Base-by-base conservation (phyloP, 2,329 filamentous ascomycete genomes). In the Sporothrix protearum region DNA sequence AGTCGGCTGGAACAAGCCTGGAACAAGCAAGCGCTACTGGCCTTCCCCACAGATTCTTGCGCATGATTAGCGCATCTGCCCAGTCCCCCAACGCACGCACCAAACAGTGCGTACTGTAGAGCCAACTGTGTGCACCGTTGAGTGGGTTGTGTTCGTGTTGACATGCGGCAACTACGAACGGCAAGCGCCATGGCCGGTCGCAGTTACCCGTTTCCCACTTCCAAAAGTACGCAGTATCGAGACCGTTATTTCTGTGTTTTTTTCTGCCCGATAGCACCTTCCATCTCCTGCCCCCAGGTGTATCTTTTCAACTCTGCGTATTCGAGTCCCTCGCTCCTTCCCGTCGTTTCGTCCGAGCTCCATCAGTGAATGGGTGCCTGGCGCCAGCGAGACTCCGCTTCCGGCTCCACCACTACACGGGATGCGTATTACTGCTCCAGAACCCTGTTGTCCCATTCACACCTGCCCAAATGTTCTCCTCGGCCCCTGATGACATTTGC, bases 31-130 rank as follows among this genome's bases (percentile, higher is more conserved):
- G n/a, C 53, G 22, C 4, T 28, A 47, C 19, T 53, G 30, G 30
- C 10, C 39, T 68, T 51, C 64, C 64, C 64, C 64, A 53, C 64
- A 68, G n/a, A 39, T 64, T 64, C 36, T 66, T 47, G 63, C 19
- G 63, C 63, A 66, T 64, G 36, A 45, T 45, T 64, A 64, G 59
- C 59, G 63, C 63, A 39, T 61, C 19, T 14, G 25, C 51, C 30
- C 30, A 39, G n/a, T 36, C n/a, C 14, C 42, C 42, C 39, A 42
- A 42, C 39, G 10, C 30, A 59, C 55, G n/a, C 8, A 22, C 16
- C 33, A 30, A 57, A 30, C 53, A 57, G 53, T 57, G 49, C 49
- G 49, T n/a, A n/a, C n/a, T n/a, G n/a, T 22, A 53, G 49, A 53
- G 22, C 49, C 49, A 53, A 25, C 49, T 47, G 42, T 25, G 49